Evolutionary conservation across 805 yeast species (phyloP).

Genomic region (Ogataea glucozyma): DNA sequence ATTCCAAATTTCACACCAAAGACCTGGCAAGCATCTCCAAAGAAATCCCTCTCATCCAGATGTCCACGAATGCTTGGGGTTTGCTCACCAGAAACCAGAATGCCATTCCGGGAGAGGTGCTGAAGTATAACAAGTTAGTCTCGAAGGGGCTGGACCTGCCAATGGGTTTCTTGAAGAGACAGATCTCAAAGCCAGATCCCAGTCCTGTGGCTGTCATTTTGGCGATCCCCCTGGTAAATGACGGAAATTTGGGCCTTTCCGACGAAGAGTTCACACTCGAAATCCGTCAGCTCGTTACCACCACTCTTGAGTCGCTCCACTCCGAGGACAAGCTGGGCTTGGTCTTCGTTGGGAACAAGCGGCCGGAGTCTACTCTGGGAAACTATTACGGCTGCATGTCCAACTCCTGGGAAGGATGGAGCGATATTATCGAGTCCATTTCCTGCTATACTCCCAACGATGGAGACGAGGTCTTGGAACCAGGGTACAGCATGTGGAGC

Average conservation of each 20-base stretch:
- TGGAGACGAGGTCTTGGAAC: conserved; percentile 13
- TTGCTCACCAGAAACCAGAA: conserved; percentile 35
- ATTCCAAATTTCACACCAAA: conserved; percentile 4
- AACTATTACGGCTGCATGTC: conserved; percentile 34
- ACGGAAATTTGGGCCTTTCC: conserved; percentile 20
- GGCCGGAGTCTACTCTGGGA: conserved; percentile 22
- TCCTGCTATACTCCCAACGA: conserved; percentile 21
- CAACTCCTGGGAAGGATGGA: conserved; percentile 35
- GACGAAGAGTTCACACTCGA: conserved; percentile 24
- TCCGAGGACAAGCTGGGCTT: conserved; percentile 31
- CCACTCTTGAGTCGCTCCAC: conserved; percentile 16
- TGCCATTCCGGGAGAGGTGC: conserved; percentile 42
- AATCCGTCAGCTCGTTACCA: conserved; percentile 15
- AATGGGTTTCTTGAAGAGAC: conserved; percentile 36
- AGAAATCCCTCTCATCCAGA: conserved; percentile 41
- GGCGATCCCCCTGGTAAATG: conserved; percentile 28
- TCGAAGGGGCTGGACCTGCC: conserved; percentile 46
- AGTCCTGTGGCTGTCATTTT: conserved; percentile 28
- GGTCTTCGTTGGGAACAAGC: conserved; percentile 29
- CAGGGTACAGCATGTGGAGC: conserved; percentile 21
- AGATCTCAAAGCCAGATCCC: conserved; percentile 43
- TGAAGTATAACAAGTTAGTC: conserved; percentile 38
- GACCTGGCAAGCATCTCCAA: conserved; percentile 11
- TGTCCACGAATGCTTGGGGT: conserved; percentile 54
- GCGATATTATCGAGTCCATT: conserved; percentile 23